phyloP scores from a whole-genome alignment of 345 rosid species.

The Acer yangbiense region DNA sequence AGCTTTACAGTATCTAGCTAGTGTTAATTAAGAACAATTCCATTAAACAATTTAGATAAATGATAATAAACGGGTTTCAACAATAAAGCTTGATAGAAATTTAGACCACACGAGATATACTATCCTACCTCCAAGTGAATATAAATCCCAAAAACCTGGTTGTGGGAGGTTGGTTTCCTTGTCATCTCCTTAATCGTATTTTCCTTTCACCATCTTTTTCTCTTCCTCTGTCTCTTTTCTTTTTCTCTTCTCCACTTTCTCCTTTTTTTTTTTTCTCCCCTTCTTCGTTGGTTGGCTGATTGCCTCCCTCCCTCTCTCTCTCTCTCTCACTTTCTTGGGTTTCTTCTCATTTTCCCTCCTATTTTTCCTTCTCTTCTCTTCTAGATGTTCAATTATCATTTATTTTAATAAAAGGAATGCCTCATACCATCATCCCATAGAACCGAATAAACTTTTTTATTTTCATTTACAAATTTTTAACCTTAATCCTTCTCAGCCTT shows the following conservation, averaged over 20 bases:
- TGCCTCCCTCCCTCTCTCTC: not conserved
- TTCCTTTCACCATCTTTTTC: not conserved
- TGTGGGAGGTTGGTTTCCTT: not conserved
- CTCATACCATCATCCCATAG: not conserved
- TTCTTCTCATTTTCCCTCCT: not conserved
- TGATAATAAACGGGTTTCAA: no score
- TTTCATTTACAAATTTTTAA: not conserved
- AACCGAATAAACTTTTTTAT: not conserved
- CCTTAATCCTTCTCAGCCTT: not conserved
- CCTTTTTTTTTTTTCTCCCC: not conserved
- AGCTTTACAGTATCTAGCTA: not conserved
- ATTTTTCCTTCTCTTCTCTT: not conserved
- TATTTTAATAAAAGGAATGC: not conserved
- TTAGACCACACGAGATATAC: not conserved
- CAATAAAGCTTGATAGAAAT: not conserved
- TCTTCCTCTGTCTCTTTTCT: no score
- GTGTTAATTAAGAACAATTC: not conserved
- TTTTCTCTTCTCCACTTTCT: no score
- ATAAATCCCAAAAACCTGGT: not conserved
- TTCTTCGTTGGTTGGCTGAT: not conserved
- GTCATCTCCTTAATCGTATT: not conserved
- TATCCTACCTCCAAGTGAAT: not conserved
- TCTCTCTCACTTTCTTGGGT: not conserved
- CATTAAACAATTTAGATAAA: not conserved
- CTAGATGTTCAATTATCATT: not conserved